Conservation (phyloP, 2,329 filamentous ascomycete species). For the Karstenula rhodostoma region DNA sequence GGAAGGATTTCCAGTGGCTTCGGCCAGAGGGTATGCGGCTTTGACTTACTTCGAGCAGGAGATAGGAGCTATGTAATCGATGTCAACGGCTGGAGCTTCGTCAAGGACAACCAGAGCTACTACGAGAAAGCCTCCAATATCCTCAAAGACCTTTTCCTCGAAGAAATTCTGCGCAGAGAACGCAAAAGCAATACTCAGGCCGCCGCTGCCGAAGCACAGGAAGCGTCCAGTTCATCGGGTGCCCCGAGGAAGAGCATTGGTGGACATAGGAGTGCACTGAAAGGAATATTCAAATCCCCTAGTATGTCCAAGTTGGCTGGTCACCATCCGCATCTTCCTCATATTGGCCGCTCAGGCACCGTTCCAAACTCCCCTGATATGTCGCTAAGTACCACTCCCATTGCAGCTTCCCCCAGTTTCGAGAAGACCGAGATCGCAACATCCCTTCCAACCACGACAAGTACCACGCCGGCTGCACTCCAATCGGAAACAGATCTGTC, state of each 20-base stretch:
- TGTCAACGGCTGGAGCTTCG: slow-evolving; percentile 99
- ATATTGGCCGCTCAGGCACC: slow-evolving; percentile 43
- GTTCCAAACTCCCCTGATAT: slow-evolving; percentile 57
- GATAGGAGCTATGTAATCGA: slow-evolving; percentile 97
- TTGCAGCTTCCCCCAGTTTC: slow-evolving; percentile 54
- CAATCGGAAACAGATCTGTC: slow-evolving; percentile 45
- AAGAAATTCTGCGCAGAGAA: slow-evolving; percentile 72
- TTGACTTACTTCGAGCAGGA: slow-evolving; percentile 87
- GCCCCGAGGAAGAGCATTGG: slow-evolving; percentile 44
- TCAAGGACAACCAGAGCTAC: slow-evolving; percentile 99
- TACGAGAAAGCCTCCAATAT: slow-evolving; percentile 92
- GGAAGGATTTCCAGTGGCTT: slow-evolving; percentile 90
- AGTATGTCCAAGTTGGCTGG: slow-evolving; percentile 68
- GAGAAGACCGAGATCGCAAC: slow-evolving; percentile 46
- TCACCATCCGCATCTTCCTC: slow-evolving; percentile 53
- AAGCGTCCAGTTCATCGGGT: slow-evolving; percentile 22
- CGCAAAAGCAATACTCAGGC: slow-evolving; percentile 54
- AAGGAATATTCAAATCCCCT: slow-evolving; percentile 69
- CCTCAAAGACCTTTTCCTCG: slow-evolving; percentile 85
- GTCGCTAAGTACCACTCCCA: slow-evolving; percentile 51
- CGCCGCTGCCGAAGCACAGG: slow-evolving; percentile 46
- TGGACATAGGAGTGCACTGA: slow-evolving; percentile 57
- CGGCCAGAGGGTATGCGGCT: slow-evolving; percentile 93
- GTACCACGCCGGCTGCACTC: slow-evolving; percentile 29
- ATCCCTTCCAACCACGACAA: slow-evolving; percentile 21